phyloP scores from a whole-genome alignment of 2,329 filamentous ascomycete genomes.

The Aureobasidium sp. region DNA sequence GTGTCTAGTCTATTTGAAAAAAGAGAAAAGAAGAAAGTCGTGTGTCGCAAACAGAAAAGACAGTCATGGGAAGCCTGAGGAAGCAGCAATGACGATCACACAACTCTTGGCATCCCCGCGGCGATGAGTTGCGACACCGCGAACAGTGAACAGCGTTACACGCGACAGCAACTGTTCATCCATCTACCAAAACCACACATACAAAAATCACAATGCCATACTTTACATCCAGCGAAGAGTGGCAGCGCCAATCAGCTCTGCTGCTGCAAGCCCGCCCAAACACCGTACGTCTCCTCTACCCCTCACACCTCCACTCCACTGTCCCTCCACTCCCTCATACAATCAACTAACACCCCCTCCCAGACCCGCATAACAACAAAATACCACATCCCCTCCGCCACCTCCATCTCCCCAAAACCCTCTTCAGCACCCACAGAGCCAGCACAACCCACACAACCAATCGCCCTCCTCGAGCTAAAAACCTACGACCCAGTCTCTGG shows the following conservation, averaged over 20 bases:
- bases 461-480: constrained; percentile 72
- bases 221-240: constrained; percentile 76
- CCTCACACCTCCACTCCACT: no score
- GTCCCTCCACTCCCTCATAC: background rate
- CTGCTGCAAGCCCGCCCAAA: constrained; percentile 79
- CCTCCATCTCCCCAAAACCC: constrained; percentile 20
- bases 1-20: no score
- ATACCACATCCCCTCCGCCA: constrained; percentile 58
- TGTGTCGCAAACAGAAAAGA: background rate
- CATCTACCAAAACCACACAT: background rate
- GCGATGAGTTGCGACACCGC: background rate
- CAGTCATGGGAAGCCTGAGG: background rate
- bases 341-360: no score
- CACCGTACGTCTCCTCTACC: constrained; percentile 52
- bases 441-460: constrained; percentile 39
- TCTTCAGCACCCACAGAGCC: background rate
- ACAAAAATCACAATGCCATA: constrained; percentile 61
- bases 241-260: constrained; percentile 78
- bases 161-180: background rate
- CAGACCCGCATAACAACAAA: constrained; percentile 88
- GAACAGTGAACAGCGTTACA: background rate
- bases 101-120: background rate
- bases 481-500: constrained; percentile 80
- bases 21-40: background rate
- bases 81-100: background rate